Evolutionary conservation across 129 eudicot species (phyloP).

Genomic region (Chrysanthemum lavandulifolium): DNA sequence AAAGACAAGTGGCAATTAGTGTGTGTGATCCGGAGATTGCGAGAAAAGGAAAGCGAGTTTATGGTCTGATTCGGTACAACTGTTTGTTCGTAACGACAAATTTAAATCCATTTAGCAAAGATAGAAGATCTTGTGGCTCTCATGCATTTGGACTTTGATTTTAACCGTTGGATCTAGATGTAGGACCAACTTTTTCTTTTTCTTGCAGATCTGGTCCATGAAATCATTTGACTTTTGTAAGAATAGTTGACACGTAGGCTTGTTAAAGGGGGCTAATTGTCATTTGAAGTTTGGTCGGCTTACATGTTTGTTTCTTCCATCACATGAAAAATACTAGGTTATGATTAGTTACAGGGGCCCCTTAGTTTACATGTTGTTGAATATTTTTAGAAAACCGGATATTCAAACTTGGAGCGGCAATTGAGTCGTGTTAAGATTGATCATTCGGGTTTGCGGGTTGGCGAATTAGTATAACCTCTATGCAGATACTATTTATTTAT

Average conservation of each 20-base stretch:
- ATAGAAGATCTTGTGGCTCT: constrained; percentile 17
- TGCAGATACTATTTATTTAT: too few species aligned
- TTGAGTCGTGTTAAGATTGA: too few species aligned
- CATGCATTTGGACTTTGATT: neutral
- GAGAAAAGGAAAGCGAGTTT: constrained; percentile 35
- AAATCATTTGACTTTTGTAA: neutral
- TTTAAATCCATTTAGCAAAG: constrained; percentile 24
- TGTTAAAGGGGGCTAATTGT: neutral
- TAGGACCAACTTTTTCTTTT: constrained; percentile 2
- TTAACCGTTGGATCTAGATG: constrained; percentile 15
- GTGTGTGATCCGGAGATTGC: constrained; percentile 55
- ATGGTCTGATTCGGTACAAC: constrained; percentile 43
- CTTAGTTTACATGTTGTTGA: neutral
- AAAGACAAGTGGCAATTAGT: constrained; percentile 50
- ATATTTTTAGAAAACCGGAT: neutral
- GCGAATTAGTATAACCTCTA: too few species aligned
- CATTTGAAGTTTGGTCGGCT: constrained; percentile 19
- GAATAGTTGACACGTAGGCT: constrained; percentile 5
- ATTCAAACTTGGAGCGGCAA: too few species aligned
- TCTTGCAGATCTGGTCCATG: constrained; percentile 17
- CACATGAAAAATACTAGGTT: neutral
- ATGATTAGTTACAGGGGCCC: too few species aligned
- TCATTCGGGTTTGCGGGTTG: too few species aligned
- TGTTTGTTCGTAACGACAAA: constrained; percentile 34
- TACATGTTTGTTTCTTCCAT: constrained; percentile 1